Percentiles rank a stretch among this genome's conserved stretches.
Evolutionary conservation across 495 filamentous ascomycete genomes (phyloP).

Genomic region (Penicillium chermesinum): DNA sequence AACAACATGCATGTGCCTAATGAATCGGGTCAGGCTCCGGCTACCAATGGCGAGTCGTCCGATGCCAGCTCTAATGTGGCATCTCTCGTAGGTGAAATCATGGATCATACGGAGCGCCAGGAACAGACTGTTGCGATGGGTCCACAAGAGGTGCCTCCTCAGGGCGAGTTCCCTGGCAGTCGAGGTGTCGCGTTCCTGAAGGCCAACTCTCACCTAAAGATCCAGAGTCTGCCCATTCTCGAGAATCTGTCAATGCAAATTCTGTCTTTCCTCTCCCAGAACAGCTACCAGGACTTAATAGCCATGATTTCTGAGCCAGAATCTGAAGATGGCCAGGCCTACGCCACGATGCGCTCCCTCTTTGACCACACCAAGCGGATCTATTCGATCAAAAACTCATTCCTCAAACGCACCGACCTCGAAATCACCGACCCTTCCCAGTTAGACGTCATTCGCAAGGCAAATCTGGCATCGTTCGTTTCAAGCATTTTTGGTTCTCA

Average conservation of each 20-base stretch:
- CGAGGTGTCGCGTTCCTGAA: slow-evolving; percentile 44
- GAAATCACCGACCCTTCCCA: slow-evolving; percentile 64
- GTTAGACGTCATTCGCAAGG: slow-evolving; percentile 72
- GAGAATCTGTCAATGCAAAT: slow-evolving; percentile 72
- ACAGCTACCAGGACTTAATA: slow-evolving; percentile 66
- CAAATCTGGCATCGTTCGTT: slow-evolving; percentile 82
- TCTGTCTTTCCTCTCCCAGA: slow-evolving; percentile 61
- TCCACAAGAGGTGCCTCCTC: slow-evolving; percentile 31
- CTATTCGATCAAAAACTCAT: slow-evolving; percentile 64
- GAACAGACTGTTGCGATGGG: slow-evolving; percentile 42
- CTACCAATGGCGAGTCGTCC: slow-evolving; percentile 11
- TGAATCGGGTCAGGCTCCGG: slow-evolving; percentile 14
- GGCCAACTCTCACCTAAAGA: slow-evolving; percentile 55
- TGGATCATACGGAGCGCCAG: slow-evolving; percentile 45
- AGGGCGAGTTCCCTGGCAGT: slow-evolving; percentile 25
- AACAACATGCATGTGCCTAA: slow-evolving; percentile 25
- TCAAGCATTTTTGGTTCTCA: slow-evolving; percentile 77
- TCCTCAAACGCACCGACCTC: slow-evolving; percentile 67
- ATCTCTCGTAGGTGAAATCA: slow-evolving; percentile 40
- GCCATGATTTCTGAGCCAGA: slow-evolving; percentile 66
- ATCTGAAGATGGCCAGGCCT: slow-evolving; percentile 75
- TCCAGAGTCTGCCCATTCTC: slow-evolving; percentile 65
- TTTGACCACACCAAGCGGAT: slow-evolving; percentile 78
- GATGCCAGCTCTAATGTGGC: slow-evolving; percentile 32
- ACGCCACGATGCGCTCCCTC: slow-evolving; percentile 68